Evolutionary conservation across 495 filamentous ascomycete species (phyloP).

Genomic region (Astrothelium macrocarpum): DNA sequence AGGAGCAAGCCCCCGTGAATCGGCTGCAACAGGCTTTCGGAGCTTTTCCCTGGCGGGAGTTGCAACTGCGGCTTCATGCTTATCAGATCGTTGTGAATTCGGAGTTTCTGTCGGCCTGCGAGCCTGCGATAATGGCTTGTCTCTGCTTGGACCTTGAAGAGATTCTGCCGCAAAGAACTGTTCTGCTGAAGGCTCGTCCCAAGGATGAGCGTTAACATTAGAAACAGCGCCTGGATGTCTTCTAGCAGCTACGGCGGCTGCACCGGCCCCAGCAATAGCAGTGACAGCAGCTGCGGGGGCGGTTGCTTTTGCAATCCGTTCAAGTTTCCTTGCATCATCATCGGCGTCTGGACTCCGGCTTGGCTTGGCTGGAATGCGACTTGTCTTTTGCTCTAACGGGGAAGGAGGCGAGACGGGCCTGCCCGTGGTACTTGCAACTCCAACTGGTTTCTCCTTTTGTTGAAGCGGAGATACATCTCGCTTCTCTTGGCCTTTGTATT

Average conservation of each 20-base stretch:
- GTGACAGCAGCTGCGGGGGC: background rate
- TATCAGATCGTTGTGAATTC: background rate
- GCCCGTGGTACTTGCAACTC: slow-evolving; percentile 10
- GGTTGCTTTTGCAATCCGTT: background rate
- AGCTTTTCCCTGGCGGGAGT: background rate
- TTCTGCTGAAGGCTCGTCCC: background rate
- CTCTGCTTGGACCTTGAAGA: background rate
- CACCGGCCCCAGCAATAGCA: background rate
- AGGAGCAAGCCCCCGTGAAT: background rate
- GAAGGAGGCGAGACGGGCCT: background rate
- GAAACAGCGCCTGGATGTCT: background rate
- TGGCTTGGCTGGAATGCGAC: background rate
- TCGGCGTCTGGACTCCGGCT: background rate
- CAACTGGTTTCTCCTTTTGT: slow-evolving; percentile 2
- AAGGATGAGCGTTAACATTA: background rate
- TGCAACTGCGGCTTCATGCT: background rate
- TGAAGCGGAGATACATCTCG: background rate
- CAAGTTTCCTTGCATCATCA: slow-evolving; percentile 3
- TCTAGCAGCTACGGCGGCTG: background rate
- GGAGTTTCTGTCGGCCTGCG: background rate
- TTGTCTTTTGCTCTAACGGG: background rate
- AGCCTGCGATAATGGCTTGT: background rate
- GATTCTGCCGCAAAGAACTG: background rate
- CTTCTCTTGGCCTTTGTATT: background rate
- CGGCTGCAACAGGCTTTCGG: background rate